A percentile compares a stretch with the other conserved stretches of the same genome.
Conservation (phyloP, 352 stramenopile genomes). For the Phytophthora sp. region DNA sequence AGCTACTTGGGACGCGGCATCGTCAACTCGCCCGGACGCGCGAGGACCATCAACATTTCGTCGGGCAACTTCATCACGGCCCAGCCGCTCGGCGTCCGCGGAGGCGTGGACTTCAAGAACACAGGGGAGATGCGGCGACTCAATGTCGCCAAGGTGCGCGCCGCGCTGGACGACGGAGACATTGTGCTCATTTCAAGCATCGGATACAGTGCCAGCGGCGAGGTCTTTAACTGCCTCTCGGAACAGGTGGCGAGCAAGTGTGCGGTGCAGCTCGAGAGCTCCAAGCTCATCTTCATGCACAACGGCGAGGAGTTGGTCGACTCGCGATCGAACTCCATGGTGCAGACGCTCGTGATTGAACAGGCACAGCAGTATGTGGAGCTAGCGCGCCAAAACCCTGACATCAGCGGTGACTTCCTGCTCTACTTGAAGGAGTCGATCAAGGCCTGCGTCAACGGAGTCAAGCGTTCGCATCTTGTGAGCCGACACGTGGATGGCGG, state of each 20-base stretch:
- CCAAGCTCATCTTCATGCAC: slow-evolving; percentile 92
- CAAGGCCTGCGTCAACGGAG: slow-evolving; percentile 81
- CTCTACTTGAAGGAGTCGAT: slow-evolving; percentile 89
- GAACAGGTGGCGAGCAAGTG: slow-evolving; percentile 90
- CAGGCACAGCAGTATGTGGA: slow-evolving; percentile 87
- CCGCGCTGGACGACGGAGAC: slow-evolving; percentile 93
- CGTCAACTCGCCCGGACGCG: slow-evolving; percentile 78
- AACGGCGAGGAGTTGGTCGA: slow-evolving; percentile 89
- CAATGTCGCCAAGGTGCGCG: slow-evolving; percentile 92
- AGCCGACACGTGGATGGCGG: slow-evolving; percentile 88
- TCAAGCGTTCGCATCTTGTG: slow-evolving; percentile 87
- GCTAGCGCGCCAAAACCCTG: slow-evolving; percentile 63
- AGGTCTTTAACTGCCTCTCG: slow-evolving; percentile 93
- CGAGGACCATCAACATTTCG: slow-evolving; percentile 91
- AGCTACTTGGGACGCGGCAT: slow-evolving; percentile 85
- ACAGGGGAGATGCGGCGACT: slow-evolving; percentile 94
- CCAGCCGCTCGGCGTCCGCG: slow-evolving; percentile 87
- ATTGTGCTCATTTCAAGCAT: slow-evolving; percentile 97
- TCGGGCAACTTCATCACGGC: slow-evolving; percentile 98
- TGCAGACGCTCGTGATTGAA: slow-evolving; percentile 82
- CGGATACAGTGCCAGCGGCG: slow-evolving; percentile 94
- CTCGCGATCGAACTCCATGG: slow-evolving; percentile 76
- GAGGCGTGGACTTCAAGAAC: slow-evolving; percentile 90
- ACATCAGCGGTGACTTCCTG: slow-evolving; percentile 73
- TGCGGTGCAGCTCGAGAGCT: slow-evolving; percentile 76